phyloP scores from a whole-genome alignment of 2,329 filamentous ascomycete genomes.

The Stenocarpella maydis region DNA sequence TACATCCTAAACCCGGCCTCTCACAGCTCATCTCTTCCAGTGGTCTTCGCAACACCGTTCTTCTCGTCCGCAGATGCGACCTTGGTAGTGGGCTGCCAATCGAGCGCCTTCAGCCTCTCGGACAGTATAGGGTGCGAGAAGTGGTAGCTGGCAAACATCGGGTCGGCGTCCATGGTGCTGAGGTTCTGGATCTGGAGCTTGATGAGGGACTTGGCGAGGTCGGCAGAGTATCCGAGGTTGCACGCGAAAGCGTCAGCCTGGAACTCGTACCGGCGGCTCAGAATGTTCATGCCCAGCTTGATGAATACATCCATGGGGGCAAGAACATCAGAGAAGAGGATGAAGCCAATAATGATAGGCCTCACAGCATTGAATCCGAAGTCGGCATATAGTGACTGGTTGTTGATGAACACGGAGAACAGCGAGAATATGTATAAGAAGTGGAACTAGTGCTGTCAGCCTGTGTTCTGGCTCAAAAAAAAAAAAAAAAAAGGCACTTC shows the following conservation, averaged over 20 bases:
- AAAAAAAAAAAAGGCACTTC: no score
- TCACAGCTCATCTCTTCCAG: slow-evolving; percentile 78
- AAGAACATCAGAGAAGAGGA: slow-evolving; percentile 96
- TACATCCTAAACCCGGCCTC: not conserved
- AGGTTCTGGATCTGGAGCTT: slow-evolving; percentile 99
- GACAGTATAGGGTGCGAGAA: slow-evolving; percentile 97
- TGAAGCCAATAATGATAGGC: slow-evolving; percentile 96
- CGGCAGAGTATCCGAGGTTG: slow-evolving; percentile 80
- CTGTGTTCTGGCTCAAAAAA: not conserved
- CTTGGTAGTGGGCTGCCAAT: slow-evolving; percentile 75
- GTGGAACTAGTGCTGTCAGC: slow-evolving; percentile 70
- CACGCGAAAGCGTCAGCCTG: slow-evolving; percentile 92
- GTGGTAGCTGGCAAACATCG: slow-evolving; percentile 98
- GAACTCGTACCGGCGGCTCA: slow-evolving; percentile 95
- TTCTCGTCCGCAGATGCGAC: slow-evolving; percentile 49
- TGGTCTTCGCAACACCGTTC: slow-evolving; percentile 69
- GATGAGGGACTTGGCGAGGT: slow-evolving; percentile 88
- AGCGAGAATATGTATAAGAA: slow-evolving; percentile 96
- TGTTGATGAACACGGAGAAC: slow-evolving; percentile 98
- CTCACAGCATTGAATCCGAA: slow-evolving; percentile 87
- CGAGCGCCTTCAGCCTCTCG: slow-evolving; percentile 89
- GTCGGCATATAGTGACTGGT: slow-evolving; percentile 85
- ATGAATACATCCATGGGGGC: slow-evolving; percentile 93
- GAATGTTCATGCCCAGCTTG: slow-evolving; percentile 94
- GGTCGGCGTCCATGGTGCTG: slow-evolving; percentile 98